Evolutionary conservation across 305 asterid genomes (phyloP), one percentile per base, ranked within the genome.

Genomic region (Solanum hybrid): DNA sequence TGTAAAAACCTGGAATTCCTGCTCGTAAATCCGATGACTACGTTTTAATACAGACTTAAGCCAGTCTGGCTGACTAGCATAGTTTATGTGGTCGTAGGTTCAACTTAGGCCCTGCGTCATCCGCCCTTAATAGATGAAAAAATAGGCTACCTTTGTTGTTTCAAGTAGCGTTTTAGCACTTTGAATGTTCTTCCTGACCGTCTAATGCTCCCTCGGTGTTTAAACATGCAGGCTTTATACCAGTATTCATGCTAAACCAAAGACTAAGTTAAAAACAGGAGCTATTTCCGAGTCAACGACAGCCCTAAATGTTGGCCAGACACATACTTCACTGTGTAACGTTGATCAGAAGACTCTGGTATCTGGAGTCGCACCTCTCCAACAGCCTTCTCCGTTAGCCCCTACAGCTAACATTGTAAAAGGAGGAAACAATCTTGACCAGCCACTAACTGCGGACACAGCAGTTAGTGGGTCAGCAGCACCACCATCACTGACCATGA

Each of bases 231-330:
- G 99, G 94, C 94, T 97, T 64, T 94, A 91, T 94, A 96, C 99
- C 4, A 95, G 96, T 78, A 94, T 97, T 86, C 99, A 97, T 80
- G 99, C 99, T 8, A 90, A 95, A 91, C 92, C 98, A 64, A 97
- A 95, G 93, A 92, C 98, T 10, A 95, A 94, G 90, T 84, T 93
- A 85, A 97, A 94, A 92, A 91, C 94, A 4, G 98, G 96, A 90
- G 95, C 94, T 22, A 94, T 95, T 56, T 93, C 98, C 0, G 99
- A 95, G 91, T 90, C 98, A 2, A 91, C 96, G 0, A 90, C 96
- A 34, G 94, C 97, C 88, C 87, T 95, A 32, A 96, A 95, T 69
- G 94, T 95, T 66, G 98, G 94, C 87, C 98, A 93, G 90, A 91
- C 94, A 4, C 93, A 90, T 89, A 85, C 96, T 85, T 93, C 98